These are phyloP conservation scores for Pyrus hybrid DNA, from an alignment of 331 rosid genomes.

Conservation along the genomic window DNA sequence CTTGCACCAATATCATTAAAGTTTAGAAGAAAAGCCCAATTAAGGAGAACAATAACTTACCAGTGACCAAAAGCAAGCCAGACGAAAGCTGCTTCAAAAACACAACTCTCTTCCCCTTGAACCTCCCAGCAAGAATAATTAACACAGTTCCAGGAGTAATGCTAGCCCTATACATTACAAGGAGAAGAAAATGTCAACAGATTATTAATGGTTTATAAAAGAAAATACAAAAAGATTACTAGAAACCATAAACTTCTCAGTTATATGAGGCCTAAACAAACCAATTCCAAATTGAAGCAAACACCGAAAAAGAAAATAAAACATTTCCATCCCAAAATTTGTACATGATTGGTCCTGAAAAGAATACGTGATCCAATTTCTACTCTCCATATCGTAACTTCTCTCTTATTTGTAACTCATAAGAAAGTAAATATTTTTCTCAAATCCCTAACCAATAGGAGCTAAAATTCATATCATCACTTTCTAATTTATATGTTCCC, in stretches of 20 bases:
- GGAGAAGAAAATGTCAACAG: not conserved
- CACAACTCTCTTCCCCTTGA: conserved; percentile 61
- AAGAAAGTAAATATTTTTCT: no score
- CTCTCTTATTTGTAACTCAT: not conserved
- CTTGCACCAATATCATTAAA: not conserved
- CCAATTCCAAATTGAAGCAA: not conserved
- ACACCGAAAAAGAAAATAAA: not conserved
- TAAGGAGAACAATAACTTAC: conserved; percentile 10
- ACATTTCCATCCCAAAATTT: not conserved
- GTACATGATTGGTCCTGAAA: not conserved
- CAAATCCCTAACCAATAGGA: no score
- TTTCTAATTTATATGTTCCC: not conserved
- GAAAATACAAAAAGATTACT: not conserved
- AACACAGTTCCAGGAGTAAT: conserved; percentile 51
- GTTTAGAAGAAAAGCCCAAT: not conserved
- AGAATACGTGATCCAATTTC: not conserved
- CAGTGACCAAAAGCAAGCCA: conserved; percentile 52
- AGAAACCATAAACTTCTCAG: not conserved
- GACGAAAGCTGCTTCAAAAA: conserved; percentile 47
- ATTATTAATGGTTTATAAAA: not conserved
- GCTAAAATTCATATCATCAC: not conserved
- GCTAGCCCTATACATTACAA: conserved; percentile 29
- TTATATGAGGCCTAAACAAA: no score
- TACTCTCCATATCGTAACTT: not conserved
- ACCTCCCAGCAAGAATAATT: conserved; percentile 62